Percentiles rank a stretch among this genome's conserved stretches.
phyloP scores from a whole-genome alignment of 192 early-diverging fungal species.

The Coemansia sp. region DNA sequence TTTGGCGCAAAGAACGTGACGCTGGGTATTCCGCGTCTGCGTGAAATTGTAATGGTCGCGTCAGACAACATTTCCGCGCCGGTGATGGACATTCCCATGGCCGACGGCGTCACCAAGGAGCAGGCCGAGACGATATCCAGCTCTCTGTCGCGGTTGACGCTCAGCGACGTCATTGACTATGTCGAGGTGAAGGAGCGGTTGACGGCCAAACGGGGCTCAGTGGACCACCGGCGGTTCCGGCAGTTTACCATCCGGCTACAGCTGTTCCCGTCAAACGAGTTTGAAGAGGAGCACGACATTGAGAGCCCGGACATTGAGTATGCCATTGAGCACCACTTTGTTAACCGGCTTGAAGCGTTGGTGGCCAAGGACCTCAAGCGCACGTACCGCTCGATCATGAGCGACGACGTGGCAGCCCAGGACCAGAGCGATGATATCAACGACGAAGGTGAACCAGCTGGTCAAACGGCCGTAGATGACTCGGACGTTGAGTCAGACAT shows the following conservation, averaged over 20 bases:
- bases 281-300: conserved; percentile 75
- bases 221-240: conserved; percentile 61
- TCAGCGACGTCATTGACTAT: conserved; percentile 83
- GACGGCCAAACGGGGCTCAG: conserved; percentile 47
- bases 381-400: conserved; percentile 44
- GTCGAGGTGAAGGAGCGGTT: conserved; percentile 82
- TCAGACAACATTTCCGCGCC: conserved; percentile 88
- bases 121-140: conserved; percentile 67
- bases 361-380: conserved; percentile 81
- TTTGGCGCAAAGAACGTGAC: conserved; percentile 99
- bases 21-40: conserved; percentile 97
- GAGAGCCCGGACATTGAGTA: conserved; percentile 64
- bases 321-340: conserved; percentile 73
- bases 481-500: conserved; percentile 39
- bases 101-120: conserved; percentile 62
- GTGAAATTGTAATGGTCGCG: conserved; percentile 99
- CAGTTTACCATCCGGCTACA: conserved; percentile 77
- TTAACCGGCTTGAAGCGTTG: conserved; percentile 68
- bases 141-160: conserved; percentile 69
- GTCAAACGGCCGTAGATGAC: conserved; percentile 29
- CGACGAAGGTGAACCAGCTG: conserved; percentile 23
- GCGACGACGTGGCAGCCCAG: conserved; percentile 43
- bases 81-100: conserved; percentile 85
- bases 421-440: conserved; percentile 18
- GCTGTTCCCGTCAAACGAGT: conserved; percentile 81